A percentile compares a stretch with the other conserved stretches of the same genome.
phyloP scores from a whole-genome alignment of 805 yeast genomes.

The Brettanomyces nanus region DNA sequence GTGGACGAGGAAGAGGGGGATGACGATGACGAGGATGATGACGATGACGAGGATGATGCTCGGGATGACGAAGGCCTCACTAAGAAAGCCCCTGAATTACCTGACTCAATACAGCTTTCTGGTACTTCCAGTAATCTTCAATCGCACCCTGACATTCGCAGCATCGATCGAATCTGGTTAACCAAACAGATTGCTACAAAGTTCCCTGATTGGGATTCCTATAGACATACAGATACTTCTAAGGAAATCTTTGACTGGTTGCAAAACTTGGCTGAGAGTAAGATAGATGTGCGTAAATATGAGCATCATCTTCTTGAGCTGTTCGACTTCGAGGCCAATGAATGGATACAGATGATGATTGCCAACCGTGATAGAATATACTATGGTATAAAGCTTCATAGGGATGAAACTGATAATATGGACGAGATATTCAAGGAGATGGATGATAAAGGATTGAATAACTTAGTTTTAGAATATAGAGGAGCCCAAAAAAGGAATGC shows the following conservation, averaged over 20 bases:
- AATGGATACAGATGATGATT: slow-evolving; percentile 39
- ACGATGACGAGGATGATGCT: slow-evolving; percentile 12
- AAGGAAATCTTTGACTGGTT: slow-evolving; percentile 33
- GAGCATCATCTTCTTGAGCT: slow-evolving; percentile 48
- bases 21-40: slow-evolving; percentile 21
- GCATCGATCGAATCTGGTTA: slow-evolving; percentile 39
- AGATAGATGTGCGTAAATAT: slow-evolving; percentile 32
- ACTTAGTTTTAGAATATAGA: slow-evolving; percentile 34
- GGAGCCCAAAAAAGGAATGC: not conserved
- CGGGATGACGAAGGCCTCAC: not conserved
- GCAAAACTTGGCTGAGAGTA: slow-evolving; percentile 19
- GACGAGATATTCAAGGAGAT: slow-evolving; percentile 36
- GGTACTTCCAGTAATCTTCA: not conserved
- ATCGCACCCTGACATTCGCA: not conserved
- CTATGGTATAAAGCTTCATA: slow-evolving; percentile 22
- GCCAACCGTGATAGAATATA: slow-evolving; percentile 31
- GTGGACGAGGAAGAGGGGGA: slow-evolving; percentile 25
- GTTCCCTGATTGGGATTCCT: slow-evolving; percentile 30
- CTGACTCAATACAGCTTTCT: too few relatives aligned
- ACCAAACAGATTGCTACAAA: slow-evolving; percentile 37
- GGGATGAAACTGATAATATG: slow-evolving; percentile 23
- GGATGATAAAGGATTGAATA: slow-evolving; percentile 31
- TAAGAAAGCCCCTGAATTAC: not conserved
- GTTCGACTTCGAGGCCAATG: slow-evolving; percentile 43
- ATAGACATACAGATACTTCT: slow-evolving; percentile 28